Evolutionary conservation across 116 monocot genomes (phyloP), one percentile per base, ranked within the genome.

Genomic region (Iris pallida): DNA sequence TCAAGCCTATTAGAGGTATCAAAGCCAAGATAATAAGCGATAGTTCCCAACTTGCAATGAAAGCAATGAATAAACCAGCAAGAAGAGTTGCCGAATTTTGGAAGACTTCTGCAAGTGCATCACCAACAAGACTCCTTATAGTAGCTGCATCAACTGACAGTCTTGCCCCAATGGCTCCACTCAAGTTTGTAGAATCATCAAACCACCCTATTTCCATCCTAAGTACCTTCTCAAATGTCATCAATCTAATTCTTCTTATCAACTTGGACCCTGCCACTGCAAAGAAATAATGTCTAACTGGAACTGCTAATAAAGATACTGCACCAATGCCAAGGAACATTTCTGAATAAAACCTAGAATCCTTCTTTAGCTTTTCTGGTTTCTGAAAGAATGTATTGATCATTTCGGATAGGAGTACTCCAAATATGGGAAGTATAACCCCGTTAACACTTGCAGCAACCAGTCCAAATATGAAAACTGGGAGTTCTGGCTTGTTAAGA

Each of bases 121-220:
- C 82, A 14, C 82, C 82, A 12, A 82, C 82, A 42, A 82, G 78
- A 19, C 70, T 65, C 46, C 66, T 82, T 46, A 82, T 47, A n/a
- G 66, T 55, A 3, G 74, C 77, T 41, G 74, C 82, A 66, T 82
- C 82, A 14, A 55, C 58, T 20, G 82, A 82, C 6, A 82, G 45
- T 65, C 82, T 73, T 56, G 82, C 78, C 9, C 78, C 82, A 8
- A 82, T 82, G 19, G 71, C 74, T 20, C 82, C 78, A 53, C 81
- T 76, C 40, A 45, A 86, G 61, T 93, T 92, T 8, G 68, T 76
- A 12, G 80, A 52, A 4, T 83, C 75, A 59, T 92, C 92, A 72
- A 92, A 92, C 92, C 92, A 92, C 20, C 57, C 82, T 19, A 92
- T 78, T 45, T 92, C 91, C 83, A 84, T 84, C 16, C 86, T 68